Evolutionary conservation across 2,329 filamentous ascomycete genomes (phyloP), one percentile per base, ranked within the genome.

Genomic region (Trichoderma brevicompactum): DNA sequence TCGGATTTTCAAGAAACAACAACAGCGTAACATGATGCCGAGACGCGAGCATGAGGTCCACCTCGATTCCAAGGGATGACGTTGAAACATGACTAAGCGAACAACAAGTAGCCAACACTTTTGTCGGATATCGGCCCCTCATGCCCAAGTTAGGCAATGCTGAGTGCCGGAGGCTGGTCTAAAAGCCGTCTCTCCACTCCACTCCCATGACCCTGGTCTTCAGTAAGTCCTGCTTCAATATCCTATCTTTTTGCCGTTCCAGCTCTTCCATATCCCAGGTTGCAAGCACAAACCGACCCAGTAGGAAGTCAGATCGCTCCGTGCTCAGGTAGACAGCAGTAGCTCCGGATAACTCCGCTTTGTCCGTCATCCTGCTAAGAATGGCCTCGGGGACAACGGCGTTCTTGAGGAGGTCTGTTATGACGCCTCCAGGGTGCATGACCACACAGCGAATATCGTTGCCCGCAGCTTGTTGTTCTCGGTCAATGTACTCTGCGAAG

Each of bases 81-180:
- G 62, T 65, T 59, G 36, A 59, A 43, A 43, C 38, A 50, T 65
- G 53, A 65, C 46, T 65, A 65, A 65, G 53, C 62, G 15, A 23
- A 13, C 10, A 12, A 28, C 53, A 28, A 28, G 5, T 5, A 28
- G 23, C 23, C 23, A 28, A 28, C 23, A 28, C 23, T 28, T 28
- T 28, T 28, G 23, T 28, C 23, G 17, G 48, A 13, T 36, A 50
- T 61, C 19, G 46, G 46, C 23, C 58, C 58, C 32, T 55, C 50
- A 9, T 48, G 40, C 40, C 50, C 40, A 32, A 44, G 19, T 43
- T 32, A 15, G 46, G 58, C 19, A 43, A 52, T 32, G 7, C 23
- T 13, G 23, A 54, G 38, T 59, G 43, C 55, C 28, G 55, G 23
- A 41, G 17, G 28, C 32, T n/a, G 28, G 2, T 28, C 58, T 60